Base-by-base conservation (phyloP, 1,139 yeast genomes). In the Yamadazyma taylorii region DNA sequence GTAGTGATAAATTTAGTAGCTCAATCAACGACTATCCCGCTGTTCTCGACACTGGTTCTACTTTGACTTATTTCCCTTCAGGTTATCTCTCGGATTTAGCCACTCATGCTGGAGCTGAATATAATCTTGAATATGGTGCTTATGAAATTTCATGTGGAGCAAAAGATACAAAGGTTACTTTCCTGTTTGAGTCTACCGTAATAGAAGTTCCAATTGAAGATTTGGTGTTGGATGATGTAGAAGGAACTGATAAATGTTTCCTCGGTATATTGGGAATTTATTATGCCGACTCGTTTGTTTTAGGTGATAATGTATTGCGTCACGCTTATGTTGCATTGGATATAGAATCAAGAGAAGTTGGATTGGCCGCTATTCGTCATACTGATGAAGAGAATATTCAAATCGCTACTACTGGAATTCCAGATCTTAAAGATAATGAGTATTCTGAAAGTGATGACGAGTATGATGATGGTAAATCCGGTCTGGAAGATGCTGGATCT, bases 291-390 rank as follows among this genome's bases (percentile, higher is more conserved):
- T 61, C 52, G 41, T 46, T 63, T 28, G 60, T 53, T 2, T 34
- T 53, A 14, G 34, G 52, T 37, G 42, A 43, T 11, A 58, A 52
- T 37, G 21, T 61, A 32, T 52, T 61, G 48, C 50, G 60, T 39
- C 36, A 42, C 22, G 56, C 61, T 5, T 60, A 61, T 39, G 46
- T 53, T 22, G 60, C 56, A 24, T 58, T 50, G 42, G 56, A 61
- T 36, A 49, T 58, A 33, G 58, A 57, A 3, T 45, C 8, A 6
- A 27, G 15, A 9, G 79, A 5, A 9, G 13, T 33, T 27, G 27
- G 24, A 5, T 16, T 33, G 7, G 35, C 94, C 1, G 86, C 76
- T 48, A 82, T 81, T 5, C 62, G 61, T 38, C 52, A 58, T 33
- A 55, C 75, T 7, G 48, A 52, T 21, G 59, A 60, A 5, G 73